Percentiles rank a stretch among this genome's conserved stretches.
These are phyloP conservation scores for Cystobasidiaceae sp. DNA, from an alignment of 1,284 basidiomycete species.

Conservation along the genomic window DNA sequence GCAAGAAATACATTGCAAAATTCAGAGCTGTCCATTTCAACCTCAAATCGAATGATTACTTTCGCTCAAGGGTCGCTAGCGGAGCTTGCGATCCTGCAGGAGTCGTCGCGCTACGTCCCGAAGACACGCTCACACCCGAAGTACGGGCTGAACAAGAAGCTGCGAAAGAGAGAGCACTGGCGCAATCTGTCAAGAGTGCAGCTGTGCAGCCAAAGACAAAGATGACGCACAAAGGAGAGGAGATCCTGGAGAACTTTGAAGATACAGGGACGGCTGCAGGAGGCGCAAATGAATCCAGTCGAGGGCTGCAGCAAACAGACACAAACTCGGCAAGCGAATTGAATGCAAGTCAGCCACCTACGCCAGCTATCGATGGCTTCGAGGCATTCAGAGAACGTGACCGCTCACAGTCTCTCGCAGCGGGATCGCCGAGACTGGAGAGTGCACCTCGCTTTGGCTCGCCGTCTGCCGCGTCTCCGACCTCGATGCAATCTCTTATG, in stretches of 20 bases:
- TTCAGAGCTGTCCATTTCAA: constrained; percentile 43
- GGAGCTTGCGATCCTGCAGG: constrained; percentile 60
- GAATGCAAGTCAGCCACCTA: neutral
- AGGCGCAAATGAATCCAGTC: neutral
- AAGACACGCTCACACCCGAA: constrained; percentile 76
- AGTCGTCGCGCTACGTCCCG: constrained; percentile 73
- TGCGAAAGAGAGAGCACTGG: constrained; percentile 69
- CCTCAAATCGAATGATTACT: constrained; percentile 41
- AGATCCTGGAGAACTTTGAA: constrained; percentile 69
- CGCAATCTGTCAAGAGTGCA: constrained; percentile 72
- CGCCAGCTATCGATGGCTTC: neutral
- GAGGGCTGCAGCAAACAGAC: neutral
- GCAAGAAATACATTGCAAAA: constrained; percentile 41
- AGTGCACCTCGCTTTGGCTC: neutral
- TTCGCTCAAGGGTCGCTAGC: constrained; percentile 56
- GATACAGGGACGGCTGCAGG: neutral
- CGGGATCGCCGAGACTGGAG: constrained; percentile 3
- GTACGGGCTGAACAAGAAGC: constrained; percentile 69
- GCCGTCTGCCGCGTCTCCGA: neutral
- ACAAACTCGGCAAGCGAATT: neutral
- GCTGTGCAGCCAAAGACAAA: constrained; percentile 66
- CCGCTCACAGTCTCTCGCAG: constrained; percentile 15
- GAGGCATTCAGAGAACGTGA: neutral
- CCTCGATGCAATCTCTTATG: neutral
- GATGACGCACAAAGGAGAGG: constrained; percentile 80